Conservation (phyloP, 2,329 filamentous ascomycete species). For the Cercospora citrullina region DNA sequence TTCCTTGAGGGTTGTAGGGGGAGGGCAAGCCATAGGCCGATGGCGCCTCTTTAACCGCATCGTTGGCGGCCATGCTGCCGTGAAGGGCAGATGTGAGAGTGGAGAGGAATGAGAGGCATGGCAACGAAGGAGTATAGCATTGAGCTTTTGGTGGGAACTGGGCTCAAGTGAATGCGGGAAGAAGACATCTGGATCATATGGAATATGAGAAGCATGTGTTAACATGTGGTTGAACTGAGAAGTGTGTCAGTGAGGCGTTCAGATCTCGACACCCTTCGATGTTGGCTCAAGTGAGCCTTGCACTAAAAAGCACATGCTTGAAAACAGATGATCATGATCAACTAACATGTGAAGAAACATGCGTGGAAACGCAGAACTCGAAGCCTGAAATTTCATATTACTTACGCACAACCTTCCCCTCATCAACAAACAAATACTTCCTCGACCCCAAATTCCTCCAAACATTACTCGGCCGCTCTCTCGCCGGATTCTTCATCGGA, state of each 20-base stretch:
- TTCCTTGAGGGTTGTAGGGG: not conserved
- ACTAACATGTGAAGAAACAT: not conserved
- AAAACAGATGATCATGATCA: not conserved
- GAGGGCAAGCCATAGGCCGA: not conserved
- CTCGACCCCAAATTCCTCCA: slow-evolving; percentile 15
- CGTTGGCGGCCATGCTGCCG: not conserved
- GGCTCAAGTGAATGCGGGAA: slow-evolving; percentile 3
- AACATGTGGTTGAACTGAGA: not conserved
- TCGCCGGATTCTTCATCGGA: not conserved
- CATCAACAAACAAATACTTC: slow-evolving; percentile 15
- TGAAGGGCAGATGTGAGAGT: not conserved
- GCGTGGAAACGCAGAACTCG: not conserved
- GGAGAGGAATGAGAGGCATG: not conserved
- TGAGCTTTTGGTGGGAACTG: not conserved
- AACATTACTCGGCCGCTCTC: not conserved
- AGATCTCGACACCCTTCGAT: not conserved
- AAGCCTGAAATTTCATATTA: not conserved
- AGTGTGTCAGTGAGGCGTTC: not conserved
- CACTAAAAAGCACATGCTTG: not conserved
- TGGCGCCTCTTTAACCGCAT: not conserved
- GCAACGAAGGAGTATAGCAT: not conserved
- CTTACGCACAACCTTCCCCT: slow-evolving; percentile 11
- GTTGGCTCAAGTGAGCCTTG: not conserved
- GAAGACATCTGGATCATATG: not conserved
- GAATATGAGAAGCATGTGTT: not conserved